Percentiles rank a stretch among this genome's conserved stretches.
Conservation (phyloP, 345 rosid species). For the Linum trigynum region DNA sequence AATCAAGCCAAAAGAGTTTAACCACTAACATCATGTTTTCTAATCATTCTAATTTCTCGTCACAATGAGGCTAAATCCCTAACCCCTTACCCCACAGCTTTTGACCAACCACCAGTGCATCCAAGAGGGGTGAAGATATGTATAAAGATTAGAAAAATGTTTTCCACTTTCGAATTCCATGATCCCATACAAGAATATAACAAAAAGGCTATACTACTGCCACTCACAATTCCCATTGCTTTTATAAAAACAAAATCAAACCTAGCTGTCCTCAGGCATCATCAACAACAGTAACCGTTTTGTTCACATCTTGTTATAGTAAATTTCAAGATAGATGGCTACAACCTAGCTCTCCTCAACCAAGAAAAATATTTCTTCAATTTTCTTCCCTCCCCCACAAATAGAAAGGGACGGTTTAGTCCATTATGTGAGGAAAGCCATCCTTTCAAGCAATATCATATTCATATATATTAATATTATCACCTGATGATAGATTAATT, state of each 20-base stretch:
- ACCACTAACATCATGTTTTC: constrained; percentile 18
- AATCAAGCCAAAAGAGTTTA: constrained; percentile 5
- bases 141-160: constrained; percentile 16
- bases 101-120: constrained; percentile 19
- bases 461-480: no score
- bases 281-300: neutral
- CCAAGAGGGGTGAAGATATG: neutral
- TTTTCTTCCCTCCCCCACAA: no score
- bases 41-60: constrained; percentile 14
- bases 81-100: constrained; percentile 1
- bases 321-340: constrained; percentile 1
- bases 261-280: neutral
- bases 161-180: constrained; percentile 25
- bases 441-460: neutral
- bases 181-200: constrained; percentile 4
- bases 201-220: neutral
- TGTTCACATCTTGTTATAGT: constrained; percentile 13
- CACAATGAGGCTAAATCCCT: neutral
- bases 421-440: neutral
- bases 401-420: no score
- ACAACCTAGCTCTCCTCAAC: neutral
- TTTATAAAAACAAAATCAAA: neutral
- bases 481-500: no score
- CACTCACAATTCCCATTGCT: neutral
- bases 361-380: neutral